Evolutionary conservation across 768 basidiomycete species (phyloP).

Genomic region (Cubamyces sp.): DNA sequence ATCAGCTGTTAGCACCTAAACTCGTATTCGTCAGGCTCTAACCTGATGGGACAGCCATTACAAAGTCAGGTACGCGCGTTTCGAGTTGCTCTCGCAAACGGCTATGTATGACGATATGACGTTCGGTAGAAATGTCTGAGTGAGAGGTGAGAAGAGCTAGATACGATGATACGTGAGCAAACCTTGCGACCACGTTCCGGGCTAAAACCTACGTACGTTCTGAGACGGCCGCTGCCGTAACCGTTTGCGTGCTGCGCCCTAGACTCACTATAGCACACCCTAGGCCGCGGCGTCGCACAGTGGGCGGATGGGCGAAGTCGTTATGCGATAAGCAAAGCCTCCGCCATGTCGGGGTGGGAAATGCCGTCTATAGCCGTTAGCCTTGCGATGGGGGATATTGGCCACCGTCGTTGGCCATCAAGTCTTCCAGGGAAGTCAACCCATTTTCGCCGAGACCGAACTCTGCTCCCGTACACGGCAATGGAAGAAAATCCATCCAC

Average conservation of each 20-base stretch:
- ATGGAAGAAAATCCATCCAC: too few species aligned
- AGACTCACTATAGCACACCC: too few species aligned
- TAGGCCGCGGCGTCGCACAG: too few species aligned
- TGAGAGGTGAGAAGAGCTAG: too few species aligned
- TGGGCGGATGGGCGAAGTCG: background rate
- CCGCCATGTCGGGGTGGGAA: slow-evolving; percentile 17
- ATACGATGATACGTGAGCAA: background rate
- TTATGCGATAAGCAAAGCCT: slow-evolving; percentile 19
- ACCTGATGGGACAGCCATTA: background rate
- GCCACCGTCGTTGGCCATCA: background rate
- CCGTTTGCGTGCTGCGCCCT: background rate
- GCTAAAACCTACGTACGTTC: slow-evolving; percentile 6
- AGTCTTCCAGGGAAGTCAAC: background rate
- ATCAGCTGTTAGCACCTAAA: slow-evolving; percentile 2
- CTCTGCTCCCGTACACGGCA: too few species aligned
- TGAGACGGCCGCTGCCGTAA: slow-evolving; percentile 6
- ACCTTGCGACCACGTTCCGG: slow-evolving; percentile 7
- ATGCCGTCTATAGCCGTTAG: slow-evolving; percentile 12
- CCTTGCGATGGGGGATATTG: background rate
- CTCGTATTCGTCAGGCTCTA: too few species aligned
- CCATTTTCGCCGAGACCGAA: background rate
- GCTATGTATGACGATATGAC: background rate
- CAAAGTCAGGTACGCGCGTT: background rate
- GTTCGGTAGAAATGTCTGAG: background rate
- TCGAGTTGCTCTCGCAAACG: background rate